Evolutionary conservation across 345 rosid species (phyloP), one percentile per base, ranked within the genome.

Genomic region (Pugionium dolabratum): DNA sequence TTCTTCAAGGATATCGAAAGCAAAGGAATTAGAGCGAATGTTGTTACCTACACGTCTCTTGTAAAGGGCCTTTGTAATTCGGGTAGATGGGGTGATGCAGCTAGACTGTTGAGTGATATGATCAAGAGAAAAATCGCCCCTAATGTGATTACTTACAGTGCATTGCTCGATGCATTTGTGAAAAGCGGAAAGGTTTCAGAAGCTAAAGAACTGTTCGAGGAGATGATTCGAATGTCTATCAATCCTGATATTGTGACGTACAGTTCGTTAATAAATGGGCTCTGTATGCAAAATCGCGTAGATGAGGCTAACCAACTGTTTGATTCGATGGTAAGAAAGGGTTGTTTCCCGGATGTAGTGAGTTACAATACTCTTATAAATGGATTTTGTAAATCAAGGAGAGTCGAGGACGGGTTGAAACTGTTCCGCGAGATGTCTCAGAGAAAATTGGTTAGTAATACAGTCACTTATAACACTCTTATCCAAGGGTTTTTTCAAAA

Each of bases 361-460:
- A 62, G 69, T 46, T 70, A 60, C 8, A 70, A 62, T 31, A 53
- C 69, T 29, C 67, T 70, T n/a, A 71, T 71, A 3, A 30, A 63
- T 29, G 75, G 67, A 1, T 60, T 59, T 61, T 70, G 74, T 41
- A 70, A 70, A 39, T 28, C 60, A 1, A 43, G 61, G 37, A 34
- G 61, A 59, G 67, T 70, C 35, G 67, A 60, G 3, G 74, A 70
- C 42, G 74, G 54, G 10, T 11, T 61, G 74, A 52, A 45, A 51
- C 54, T 70, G 18, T 70, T 70, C 8, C 8, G 11, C 0, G 61
- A 70, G 54, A 59, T 70, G 74, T 41, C 54, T 70, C 37, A 53
- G 9, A 70, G 74, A 43, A 67, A 67, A 42, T 61, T 71, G 25
- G 63, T 71, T 63, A 18, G 63, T 54, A 71, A 39, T 56, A 63